Conservation (phyloP, 108 stramenopile genomes). For the Cyclostephanos invisitatus region DNA sequence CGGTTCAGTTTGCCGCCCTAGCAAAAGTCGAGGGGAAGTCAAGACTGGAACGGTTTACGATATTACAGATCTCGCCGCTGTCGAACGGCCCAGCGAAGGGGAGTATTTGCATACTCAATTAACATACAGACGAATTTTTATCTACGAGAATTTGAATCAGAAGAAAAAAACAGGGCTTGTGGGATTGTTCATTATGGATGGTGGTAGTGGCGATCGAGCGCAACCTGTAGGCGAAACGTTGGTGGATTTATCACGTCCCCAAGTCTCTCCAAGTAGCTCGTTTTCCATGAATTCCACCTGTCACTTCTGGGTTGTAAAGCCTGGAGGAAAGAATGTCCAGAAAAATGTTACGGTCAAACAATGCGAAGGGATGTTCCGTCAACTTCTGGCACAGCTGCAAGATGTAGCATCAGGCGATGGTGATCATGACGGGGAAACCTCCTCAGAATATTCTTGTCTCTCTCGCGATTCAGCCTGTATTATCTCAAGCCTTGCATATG, state of each 20-base stretch:
- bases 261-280: constrained; percentile 31
- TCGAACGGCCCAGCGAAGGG: constrained; percentile 61
- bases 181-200: constrained; percentile 66
- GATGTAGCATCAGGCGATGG: constrained; percentile 38
- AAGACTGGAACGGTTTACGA: constrained; percentile 58
- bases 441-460: constrained; percentile 72
- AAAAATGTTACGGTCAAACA: constrained; percentile 66
- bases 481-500: constrained; percentile 61
- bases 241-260: constrained; percentile 53
- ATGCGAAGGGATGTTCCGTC: constrained; percentile 67
- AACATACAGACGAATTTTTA: constrained; percentile 78
- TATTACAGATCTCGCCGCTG: constrained; percentile 61
- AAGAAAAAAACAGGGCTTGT: constrained; percentile 74
- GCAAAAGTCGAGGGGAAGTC: constrained; percentile 20
- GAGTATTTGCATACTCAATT: constrained; percentile 64
- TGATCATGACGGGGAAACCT: constrained; percentile 45
- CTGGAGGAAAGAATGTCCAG: constrained; percentile 57
- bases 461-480: constrained; percentile 52
- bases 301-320: constrained; percentile 82
- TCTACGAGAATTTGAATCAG: constrained; percentile 75
- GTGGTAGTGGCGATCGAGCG: constrained; percentile 51
- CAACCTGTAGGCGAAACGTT: constrained; percentile 15
- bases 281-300: constrained; percentile 63
- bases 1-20: constrained; percentile 80
- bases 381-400: constrained; percentile 70